A percentile compares a stretch with the other conserved stretches of the same genome.
phyloP scores from a whole-genome alignment of 352 stramenopile species.

The Globisporangium perplexum region DNA sequence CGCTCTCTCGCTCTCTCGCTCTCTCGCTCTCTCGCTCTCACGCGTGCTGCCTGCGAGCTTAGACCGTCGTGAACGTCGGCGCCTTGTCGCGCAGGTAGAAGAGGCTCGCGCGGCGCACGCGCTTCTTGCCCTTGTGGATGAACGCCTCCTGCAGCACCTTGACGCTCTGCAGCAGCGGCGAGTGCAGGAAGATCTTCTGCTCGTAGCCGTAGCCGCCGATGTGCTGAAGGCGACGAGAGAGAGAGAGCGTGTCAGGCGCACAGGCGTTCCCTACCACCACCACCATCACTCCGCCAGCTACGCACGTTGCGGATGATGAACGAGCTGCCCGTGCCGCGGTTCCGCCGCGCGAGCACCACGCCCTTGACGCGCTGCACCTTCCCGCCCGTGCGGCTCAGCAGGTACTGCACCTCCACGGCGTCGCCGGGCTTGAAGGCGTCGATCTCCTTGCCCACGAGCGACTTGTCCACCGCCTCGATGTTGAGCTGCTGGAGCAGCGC shows the following conservation, averaged over 20 bases:
- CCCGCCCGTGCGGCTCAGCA: constrained; percentile 64
- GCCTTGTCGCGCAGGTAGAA: constrained; percentile 88
- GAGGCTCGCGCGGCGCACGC: constrained; percentile 83
- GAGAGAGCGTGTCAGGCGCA: not conserved
- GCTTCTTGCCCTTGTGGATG: constrained; percentile 91
- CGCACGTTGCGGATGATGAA: constrained; percentile 85
- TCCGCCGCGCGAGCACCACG: constrained; percentile 74
- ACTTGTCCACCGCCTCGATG: constrained; percentile 58
- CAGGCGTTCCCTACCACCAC: not conserved
- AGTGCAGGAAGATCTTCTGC: constrained; percentile 88
- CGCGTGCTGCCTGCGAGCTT: constrained; percentile 12
- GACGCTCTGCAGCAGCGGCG: constrained; percentile 82
- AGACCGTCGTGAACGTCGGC: constrained; percentile 77
- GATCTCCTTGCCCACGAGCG: constrained; percentile 55
- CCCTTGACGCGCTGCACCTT: constrained; percentile 76
- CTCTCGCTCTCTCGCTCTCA: too few relatives aligned
- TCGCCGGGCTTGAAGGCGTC: constrained; percentile 72
- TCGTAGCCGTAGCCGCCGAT: constrained; percentile 84
- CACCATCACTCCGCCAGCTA: not conserved
- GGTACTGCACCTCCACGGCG: constrained; percentile 77
- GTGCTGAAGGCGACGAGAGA: constrained; percentile 30
- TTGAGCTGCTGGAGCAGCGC: constrained; percentile 68
- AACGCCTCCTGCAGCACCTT: constrained; percentile 87
- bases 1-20: not conserved
- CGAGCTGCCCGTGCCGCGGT: constrained; percentile 74